Evolutionary conservation across 2,329 filamentous ascomycete species (phyloP), one percentile per base, ranked within the genome.

Genomic region (Cercospora sesami): DNA sequence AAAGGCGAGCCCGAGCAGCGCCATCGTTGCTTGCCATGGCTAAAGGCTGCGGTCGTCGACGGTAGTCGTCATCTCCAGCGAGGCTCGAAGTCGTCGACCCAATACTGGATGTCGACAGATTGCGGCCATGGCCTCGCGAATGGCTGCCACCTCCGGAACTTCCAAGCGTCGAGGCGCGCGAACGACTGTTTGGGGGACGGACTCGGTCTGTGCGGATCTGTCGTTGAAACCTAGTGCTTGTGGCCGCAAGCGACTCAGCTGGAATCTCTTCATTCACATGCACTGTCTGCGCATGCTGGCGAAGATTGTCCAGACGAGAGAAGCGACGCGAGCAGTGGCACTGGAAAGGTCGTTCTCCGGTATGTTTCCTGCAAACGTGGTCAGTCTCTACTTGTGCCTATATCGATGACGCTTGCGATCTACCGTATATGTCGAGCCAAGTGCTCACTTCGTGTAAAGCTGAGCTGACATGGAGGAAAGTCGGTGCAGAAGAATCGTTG

Each of bases 221-320:
- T 69, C 94, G 87, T 75, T 97, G 94, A 75, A 96, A 97, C 45
- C 94, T 86, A 8, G 94, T 96, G 26, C 94, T 93, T 1, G 92
- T 95, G 4, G 94, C 95, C 16, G 95, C 95, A 21, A 98, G 86
- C 1, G 95, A 98, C 78, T 97, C 93, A 48, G 90, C 89, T 3
- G 95, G 95, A 36, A 99, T 99, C 66, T 97, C 93, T 79, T 98
- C 95, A 78, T 98, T 97, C 67, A 96, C 91, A 78, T 99, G 95
- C 0, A 99, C 95, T 0, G 95, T 98, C 79, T 97, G 94, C 55
- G 95, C 95, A 84, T 99, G 95, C 78, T 99, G 95, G 68, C 95
- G 89, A 62, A 99, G 83, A 77, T 99, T 99, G 79, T 99, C 94
- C 57, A 98, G 86, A 60, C 94, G 88, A 9, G 95, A 98, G 79